phyloP scores from a whole-genome alignment of 2,329 filamentous ascomycete genomes.

The Fusarium temperatum region DNA sequence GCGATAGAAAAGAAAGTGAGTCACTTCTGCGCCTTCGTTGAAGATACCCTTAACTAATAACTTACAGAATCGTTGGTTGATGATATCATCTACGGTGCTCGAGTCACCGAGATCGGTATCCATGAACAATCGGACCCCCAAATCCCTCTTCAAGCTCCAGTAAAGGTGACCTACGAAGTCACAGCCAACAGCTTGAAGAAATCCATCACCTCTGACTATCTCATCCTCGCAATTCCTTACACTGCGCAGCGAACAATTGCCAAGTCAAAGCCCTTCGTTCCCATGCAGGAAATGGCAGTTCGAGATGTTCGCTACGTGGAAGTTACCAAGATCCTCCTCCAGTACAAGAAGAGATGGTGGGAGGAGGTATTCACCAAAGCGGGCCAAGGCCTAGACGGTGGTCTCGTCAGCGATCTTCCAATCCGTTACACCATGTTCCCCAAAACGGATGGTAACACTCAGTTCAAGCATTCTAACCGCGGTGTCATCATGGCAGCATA shows the following conservation, averaged over 20 bases:
- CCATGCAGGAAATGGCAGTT: not conserved
- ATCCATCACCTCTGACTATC: not conserved
- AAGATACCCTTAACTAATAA: accelerated
- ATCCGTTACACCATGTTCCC: not conserved
- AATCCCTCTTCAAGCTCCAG: not conserved
- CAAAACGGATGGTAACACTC: not conserved
- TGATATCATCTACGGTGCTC: not conserved
- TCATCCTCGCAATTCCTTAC: not conserved
- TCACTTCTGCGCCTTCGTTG: too few relatives aligned
- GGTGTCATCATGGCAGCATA: not conserved
- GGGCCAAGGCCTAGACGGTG: not conserved
- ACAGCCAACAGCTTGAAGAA: not conserved
- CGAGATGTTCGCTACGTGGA: not conserved
- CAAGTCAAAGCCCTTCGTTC: not conserved
- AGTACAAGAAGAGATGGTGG: slow-evolving; percentile 2
- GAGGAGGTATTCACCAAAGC: not conserved
- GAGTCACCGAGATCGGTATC: not conserved
- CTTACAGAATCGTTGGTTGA: not conserved
- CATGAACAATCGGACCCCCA: not conserved
- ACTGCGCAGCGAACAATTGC: not conserved
- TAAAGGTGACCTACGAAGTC: not conserved
- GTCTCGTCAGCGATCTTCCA: not conserved
- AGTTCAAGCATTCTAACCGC: not conserved
- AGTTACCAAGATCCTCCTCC: not conserved
- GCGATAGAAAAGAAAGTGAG: not conserved